Evolutionary conservation across 805 yeast genomes (phyloP).

Genomic region (Sugiyamaella mastotermitis): DNA sequence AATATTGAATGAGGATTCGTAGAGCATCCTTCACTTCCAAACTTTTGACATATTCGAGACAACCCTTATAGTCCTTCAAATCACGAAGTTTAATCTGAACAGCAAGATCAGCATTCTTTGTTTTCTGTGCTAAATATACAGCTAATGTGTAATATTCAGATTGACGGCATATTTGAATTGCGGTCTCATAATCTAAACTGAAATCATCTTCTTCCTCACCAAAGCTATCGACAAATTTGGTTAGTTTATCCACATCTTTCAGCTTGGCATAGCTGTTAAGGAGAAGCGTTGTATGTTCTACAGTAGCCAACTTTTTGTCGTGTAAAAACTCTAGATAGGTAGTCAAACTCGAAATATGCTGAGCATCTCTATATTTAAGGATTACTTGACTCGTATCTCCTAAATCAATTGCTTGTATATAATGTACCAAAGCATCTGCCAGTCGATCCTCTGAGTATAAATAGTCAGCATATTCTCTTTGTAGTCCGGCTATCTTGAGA

Average conservation of each 20-base stretch:
- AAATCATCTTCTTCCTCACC: constrained; percentile 27
- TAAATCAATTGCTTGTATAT: constrained; percentile 47
- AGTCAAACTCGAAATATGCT: constrained; percentile 59
- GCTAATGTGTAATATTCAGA: constrained; percentile 64
- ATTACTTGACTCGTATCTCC: constrained; percentile 72
- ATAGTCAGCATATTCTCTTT: constrained; percentile 63
- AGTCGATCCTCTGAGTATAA: constrained; percentile 60
- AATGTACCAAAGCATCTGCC: constrained; percentile 69
- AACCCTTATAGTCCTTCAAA: constrained; percentile 50
- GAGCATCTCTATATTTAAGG: constrained; percentile 70
- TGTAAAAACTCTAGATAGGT: constrained; percentile 58
- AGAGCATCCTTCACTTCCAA: constrained; percentile 72
- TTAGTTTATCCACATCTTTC: constrained; percentile 53
- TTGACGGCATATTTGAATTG: constrained; percentile 66
- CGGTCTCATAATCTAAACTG: constrained; percentile 58
- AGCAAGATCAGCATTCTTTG: constrained; percentile 66
- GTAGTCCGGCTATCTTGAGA: constrained; percentile 12
- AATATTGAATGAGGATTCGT: constrained; percentile 59
- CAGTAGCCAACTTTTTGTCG: constrained; percentile 48
- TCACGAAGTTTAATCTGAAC: constrained; percentile 71
- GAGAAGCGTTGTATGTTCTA: constrained; percentile 76
- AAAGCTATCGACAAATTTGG: constrained; percentile 47
- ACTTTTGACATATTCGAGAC: constrained; percentile 61
- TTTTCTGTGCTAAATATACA: constrained; percentile 58
- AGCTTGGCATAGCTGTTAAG: constrained; percentile 76